Conservation (phyloP, 805 yeast genomes). For the Nematodospora valgi region DNA sequence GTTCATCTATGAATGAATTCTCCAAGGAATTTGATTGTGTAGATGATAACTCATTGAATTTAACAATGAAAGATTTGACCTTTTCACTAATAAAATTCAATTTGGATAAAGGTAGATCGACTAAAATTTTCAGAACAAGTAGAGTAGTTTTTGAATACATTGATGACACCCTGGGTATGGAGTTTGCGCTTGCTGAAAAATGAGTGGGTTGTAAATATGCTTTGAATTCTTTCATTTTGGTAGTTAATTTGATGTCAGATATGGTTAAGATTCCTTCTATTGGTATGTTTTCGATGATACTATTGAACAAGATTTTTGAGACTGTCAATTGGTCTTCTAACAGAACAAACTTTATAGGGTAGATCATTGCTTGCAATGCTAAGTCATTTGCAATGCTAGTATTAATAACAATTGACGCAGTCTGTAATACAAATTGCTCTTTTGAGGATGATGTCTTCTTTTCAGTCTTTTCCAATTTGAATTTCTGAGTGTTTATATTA, state of each 20-base stretch:
- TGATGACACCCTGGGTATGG: slow-evolving; percentile 16
- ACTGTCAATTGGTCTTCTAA: slow-evolving; percentile 27
- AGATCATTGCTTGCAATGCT: slow-evolving; percentile 23
- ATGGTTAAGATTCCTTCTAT: slow-evolving; percentile 18
- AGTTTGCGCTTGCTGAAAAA: slow-evolving; percentile 11
- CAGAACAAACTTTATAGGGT: slow-evolving; percentile 46
- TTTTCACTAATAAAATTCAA: slow-evolving; percentile 11
- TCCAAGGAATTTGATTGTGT: slow-evolving; percentile 6
- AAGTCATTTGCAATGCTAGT: slow-evolving; percentile 16
- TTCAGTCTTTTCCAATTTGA: background rate
- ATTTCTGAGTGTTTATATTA: background rate
- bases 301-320: slow-evolving; percentile 26
- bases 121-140: slow-evolving; percentile 13
- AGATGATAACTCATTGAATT: slow-evolving; percentile 7
- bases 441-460: background rate
- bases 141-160: slow-evolving; percentile 16
- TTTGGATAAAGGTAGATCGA: slow-evolving; percentile 10
- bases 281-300: slow-evolving; percentile 1
- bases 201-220: slow-evolving; percentile 14
- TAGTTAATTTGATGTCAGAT: slow-evolving; percentile 22
- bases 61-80: slow-evolving; percentile 9
- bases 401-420: slow-evolving; percentile 31
- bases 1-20: slow-evolving; percentile 4
- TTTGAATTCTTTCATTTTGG: slow-evolving; percentile 24
- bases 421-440: slow-evolving; percentile 35